phyloP scores from a whole-genome alignment of 306 rosid species.

The Abrus pulchellus region DNA sequence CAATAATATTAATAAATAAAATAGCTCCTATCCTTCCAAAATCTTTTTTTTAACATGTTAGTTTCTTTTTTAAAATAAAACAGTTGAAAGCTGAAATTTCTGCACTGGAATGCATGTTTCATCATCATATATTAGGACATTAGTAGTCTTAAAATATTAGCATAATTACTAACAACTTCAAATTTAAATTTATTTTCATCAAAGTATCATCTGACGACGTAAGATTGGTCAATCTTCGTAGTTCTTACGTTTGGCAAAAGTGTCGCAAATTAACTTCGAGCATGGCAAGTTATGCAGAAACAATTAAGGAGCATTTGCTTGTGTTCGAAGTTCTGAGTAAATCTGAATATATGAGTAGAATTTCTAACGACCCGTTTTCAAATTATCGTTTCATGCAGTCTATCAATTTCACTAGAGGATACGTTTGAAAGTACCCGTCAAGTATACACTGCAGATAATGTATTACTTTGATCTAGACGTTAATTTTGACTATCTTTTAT shows the following conservation, averaged over 20 bases:
- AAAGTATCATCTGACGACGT: neutral
- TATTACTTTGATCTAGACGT: neutral
- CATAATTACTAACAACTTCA: neutral
- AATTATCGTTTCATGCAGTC: neutral
- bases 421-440: neutral
- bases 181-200: neutral
- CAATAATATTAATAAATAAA: too few species aligned
- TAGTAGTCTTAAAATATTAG: neutral
- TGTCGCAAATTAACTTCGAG: neutral
- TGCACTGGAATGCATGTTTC: neutral
- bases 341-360: neutral
- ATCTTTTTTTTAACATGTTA: too few species aligned
- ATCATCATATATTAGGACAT: neutral
- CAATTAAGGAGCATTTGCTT: neutral
- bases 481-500: neutral
- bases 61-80: neutral
- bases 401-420: neutral
- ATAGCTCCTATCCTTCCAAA: too few species aligned
- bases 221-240: neutral
- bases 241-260: neutral
- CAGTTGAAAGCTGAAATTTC: neutral
- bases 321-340: neutral
- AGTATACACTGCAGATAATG: neutral
- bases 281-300: neutral
- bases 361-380: neutral